Conservation (phyloP, 2,329 filamentous ascomycete species). For the Trichoderma sp. region DNA sequence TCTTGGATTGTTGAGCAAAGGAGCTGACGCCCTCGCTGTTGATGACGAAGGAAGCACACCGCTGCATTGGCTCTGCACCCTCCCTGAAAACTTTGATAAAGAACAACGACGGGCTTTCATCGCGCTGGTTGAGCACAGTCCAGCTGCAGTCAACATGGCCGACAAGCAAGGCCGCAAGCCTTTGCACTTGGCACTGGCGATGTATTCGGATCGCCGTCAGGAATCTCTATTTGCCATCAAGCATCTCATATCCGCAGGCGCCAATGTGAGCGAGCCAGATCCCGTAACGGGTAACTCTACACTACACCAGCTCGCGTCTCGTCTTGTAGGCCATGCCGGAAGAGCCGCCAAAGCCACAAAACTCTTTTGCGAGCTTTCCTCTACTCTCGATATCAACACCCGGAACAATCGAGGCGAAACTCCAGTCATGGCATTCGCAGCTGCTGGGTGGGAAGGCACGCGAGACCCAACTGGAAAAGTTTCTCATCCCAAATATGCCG, state of each 20-base stretch:
- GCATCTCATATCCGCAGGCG: not conserved
- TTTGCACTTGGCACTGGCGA: not conserved
- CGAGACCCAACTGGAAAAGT: not conserved
- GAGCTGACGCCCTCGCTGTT: not conserved
- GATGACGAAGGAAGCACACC: not conserved
- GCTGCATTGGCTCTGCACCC: not conserved
- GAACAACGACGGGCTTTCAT: not conserved
- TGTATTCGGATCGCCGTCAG: not conserved
- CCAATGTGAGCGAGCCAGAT: not conserved
- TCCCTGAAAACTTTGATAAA: not conserved
- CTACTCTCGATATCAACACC: not conserved
- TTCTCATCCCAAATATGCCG: not conserved
- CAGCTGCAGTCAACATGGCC: not conserved
- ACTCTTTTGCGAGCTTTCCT: not conserved
- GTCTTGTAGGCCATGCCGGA: not conserved
- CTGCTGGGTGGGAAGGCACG: not conserved
- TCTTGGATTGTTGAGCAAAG: not conserved
- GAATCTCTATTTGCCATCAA: not conserved
- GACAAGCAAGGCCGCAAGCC: not conserved
- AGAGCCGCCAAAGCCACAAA: not conserved
- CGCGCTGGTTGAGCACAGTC: not conserved
- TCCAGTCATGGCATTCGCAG: not conserved
- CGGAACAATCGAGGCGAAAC: not conserved
- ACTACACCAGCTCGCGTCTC: not conserved
- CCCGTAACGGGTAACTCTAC: not conserved